Conservation (phyloP, 805 yeast species). For the Candida jianshihensis region DNA sequence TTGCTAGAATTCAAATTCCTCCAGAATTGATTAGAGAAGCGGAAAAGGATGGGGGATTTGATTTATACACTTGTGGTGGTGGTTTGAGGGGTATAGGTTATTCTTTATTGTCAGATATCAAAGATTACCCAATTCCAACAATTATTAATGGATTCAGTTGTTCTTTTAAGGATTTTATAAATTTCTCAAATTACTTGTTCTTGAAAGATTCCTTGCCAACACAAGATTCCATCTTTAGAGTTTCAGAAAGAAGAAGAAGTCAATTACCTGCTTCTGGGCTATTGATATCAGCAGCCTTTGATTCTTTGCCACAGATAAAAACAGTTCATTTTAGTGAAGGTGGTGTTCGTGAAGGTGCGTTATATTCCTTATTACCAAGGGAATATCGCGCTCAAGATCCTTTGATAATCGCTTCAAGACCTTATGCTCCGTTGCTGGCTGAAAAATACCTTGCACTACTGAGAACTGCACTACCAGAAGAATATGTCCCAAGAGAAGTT, state of each 20-base stretch:
- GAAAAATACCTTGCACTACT: constrained; percentile 48
- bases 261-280: constrained; percentile 69
- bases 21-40: constrained; percentile 43
- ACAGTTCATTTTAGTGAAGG: constrained; percentile 68
- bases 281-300: constrained; percentile 54
- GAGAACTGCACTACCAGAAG: constrained; percentile 49
- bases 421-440: constrained; percentile 63
- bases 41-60: constrained; percentile 49
- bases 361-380: constrained; percentile 55
- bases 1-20: constrained; percentile 47
- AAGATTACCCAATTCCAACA: constrained; percentile 60
- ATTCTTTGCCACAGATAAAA: constrained; percentile 51
- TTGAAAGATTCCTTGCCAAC: constrained; percentile 42
- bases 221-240: constrained; percentile 46
- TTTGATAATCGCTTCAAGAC: constrained; percentile 57
- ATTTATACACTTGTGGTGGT: constrained; percentile 65
- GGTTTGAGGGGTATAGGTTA: constrained; percentile 69
- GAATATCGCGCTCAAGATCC: constrained; percentile 63
- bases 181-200: constrained; percentile 44
- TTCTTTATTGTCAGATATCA: constrained; percentile 42
- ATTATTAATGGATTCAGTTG: constrained; percentile 65
- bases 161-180: constrained; percentile 43
- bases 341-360: constrained; percentile 71
- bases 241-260: constrained; percentile 56
- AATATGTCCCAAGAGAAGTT: constrained; percentile 51